Evolutionary conservation across 2,329 filamentous ascomycete species (phyloP).

Genomic region (Colletotrichum zoysiae): DNA sequence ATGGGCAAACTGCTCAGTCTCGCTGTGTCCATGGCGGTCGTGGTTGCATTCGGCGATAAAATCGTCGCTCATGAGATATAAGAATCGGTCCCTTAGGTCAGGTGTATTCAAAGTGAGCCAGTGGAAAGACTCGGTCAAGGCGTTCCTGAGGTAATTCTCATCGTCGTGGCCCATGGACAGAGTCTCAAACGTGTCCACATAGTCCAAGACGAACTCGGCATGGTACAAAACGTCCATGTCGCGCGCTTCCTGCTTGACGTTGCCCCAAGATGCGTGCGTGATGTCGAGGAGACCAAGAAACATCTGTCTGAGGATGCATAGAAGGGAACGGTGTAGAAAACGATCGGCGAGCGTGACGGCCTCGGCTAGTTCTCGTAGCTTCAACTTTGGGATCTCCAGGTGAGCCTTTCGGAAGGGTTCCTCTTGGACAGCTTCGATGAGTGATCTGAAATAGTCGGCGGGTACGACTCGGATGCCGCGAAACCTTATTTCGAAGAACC

Average conservation of each 20-base stretch:
- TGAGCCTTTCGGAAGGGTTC: background rate
- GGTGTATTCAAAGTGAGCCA: slow-evolving; percentile 14
- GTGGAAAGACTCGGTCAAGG: slow-evolving; percentile 31
- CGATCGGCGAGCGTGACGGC: slow-evolving; percentile 19
- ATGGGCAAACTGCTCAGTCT: background rate
- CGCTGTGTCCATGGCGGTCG: background rate
- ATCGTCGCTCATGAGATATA: slow-evolving; percentile 4
- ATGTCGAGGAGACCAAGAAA: slow-evolving; percentile 24
- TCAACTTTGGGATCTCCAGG: slow-evolving; percentile 23
- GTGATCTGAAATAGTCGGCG: background rate
- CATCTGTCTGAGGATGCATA: slow-evolving; percentile 28
- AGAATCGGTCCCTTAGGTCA: background rate
- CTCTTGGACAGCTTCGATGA: background rate
- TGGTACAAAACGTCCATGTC: slow-evolving; percentile 15
- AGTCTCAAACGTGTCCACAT: slow-evolving; percentile 13
- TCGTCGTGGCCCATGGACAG: slow-evolving; percentile 25
- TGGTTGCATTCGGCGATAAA: slow-evolving; percentile 16
- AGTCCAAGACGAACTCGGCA: slow-evolving; percentile 28
- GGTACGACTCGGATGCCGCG: slow-evolving; percentile 19
- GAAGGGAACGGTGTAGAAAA: slow-evolving; percentile 35
- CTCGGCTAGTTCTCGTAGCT: slow-evolving; percentile 10
- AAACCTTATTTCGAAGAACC: slow-evolving; percentile 40
- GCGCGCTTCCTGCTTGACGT: slow-evolving; percentile 3
- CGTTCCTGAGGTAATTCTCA: slow-evolving; percentile 27
- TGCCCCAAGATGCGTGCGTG: slow-evolving; percentile 16